Evolutionary conservation across 441 rosid species (phyloP), one percentile per base, ranked within the genome.

Genomic region (Euphorbia schlechtendalii): DNA sequence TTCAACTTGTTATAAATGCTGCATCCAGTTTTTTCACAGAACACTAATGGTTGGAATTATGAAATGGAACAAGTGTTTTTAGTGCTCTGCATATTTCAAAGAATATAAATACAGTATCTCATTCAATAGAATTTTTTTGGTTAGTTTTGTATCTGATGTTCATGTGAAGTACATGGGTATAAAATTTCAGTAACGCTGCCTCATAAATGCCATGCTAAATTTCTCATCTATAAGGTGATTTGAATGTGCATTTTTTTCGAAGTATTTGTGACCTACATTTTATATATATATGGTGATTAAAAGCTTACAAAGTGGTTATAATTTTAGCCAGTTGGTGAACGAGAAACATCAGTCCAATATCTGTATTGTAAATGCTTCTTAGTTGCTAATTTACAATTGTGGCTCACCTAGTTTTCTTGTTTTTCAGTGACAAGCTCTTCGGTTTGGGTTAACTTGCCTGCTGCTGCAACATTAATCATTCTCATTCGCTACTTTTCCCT

Each of bases 371-470:
- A 63, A 25, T 8, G 59, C 43, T 59, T 21, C 53, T 75, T 48
- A 8, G 52, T 65, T 61, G 34, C 40, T 66, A 64, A 18, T 43
- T 57, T 40, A 62, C 22, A 57, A 61, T 67, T 69, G 64, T 25
- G 73, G 74, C 67, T 75, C 52, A 64, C 52, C 48, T 74, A 54
- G 56, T 61, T 27, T 65, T 63, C 15, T 68, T 52, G 17, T 52
- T 62, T 74, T 51, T 63, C 88, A 95, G 99, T 95, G 80, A 95
- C 97, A 43, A 95, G 99, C 82, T 86, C 98, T 78, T 95, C 98
- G 4, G 99, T 95, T 53, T 90, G 81, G 90, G 85, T 92, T 43
- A 95, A 95, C 80, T 82, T 95, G 73, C 98, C 99, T 67, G 97
- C 91, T 81, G 98, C 99, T 36, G 96, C 89, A 40, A 75, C 82